Conservation (phyloP, 1,139 yeast genomes). For the Suhomyces taliae region DNA sequence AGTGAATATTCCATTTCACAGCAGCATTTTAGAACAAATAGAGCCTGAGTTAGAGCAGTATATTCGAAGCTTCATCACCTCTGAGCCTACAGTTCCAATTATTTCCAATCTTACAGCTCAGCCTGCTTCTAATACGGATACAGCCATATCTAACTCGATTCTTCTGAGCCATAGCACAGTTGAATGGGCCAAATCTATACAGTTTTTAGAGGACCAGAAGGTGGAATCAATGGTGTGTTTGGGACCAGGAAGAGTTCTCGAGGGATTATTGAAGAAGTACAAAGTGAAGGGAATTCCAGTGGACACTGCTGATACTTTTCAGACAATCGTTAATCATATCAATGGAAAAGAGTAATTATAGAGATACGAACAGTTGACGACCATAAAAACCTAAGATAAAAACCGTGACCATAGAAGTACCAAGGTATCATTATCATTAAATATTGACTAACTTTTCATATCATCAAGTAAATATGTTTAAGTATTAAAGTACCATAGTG, state of each 20-base stretch:
- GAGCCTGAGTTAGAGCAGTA: constrained; percentile 28
- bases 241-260: constrained; percentile 37
- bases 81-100: constrained; percentile 15
- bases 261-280: constrained; percentile 10
- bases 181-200: constrained; percentile 40
- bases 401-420: too few species aligned
- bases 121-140: constrained; percentile 15
- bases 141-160: constrained; percentile 30
- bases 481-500: too few species aligned
- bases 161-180: constrained; percentile 45
- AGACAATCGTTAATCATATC: neutral
- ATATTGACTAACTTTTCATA: too few species aligned
- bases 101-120: constrained; percentile 33
- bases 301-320: constrained; percentile 5
- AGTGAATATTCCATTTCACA: constrained; percentile 59
- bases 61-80: constrained; percentile 12
- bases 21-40: constrained; percentile 36
- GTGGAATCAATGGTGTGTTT: constrained; percentile 27
- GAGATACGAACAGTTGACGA: neutral
- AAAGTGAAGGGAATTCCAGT: neutral
- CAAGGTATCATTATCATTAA: too few species aligned
- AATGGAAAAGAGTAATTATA: neutral
- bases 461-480: too few species aligned
- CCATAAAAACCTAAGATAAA: too few species aligned
- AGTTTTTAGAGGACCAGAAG: constrained; percentile 18